Percentiles rank a stretch among this genome's conserved stretches.
Evolutionary conservation across 331 rosid genomes (phyloP).

Genomic region (Malus hybrid): DNA sequence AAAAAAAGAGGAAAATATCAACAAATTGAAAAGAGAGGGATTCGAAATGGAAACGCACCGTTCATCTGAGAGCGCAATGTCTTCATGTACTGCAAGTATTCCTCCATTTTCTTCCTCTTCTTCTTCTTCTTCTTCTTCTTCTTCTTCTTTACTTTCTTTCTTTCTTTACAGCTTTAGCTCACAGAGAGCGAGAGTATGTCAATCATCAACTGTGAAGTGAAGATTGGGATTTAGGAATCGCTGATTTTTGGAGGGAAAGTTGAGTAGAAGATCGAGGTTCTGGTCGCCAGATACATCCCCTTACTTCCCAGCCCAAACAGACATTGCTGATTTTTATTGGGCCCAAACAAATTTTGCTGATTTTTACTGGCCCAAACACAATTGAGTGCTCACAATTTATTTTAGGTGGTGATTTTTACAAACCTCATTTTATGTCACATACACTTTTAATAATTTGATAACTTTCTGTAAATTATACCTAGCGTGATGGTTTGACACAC

Average conservation of each 20-base stretch:
- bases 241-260: constrained; percentile 7
- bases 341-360: not conserved
- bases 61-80: constrained; percentile 83
- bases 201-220: not conserved
- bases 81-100: constrained; percentile 74
- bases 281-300: not conserved
- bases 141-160: too few relatives aligned
- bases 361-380: too few relatives aligned
- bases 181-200: not conserved
- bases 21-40: not conserved
- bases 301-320: too few relatives aligned
- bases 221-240: not conserved
- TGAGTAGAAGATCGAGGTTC: not conserved
- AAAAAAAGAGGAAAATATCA: not conserved
- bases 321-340: too few relatives aligned
- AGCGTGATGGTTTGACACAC: too few relatives aligned
- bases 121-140: not conserved
- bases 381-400: too few relatives aligned
- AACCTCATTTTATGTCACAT: too few relatives aligned
- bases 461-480: too few relatives aligned
- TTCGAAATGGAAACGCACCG: constrained; percentile 32
- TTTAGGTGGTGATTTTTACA: too few relatives aligned
- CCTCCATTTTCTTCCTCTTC: constrained; percentile 47
- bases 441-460: too few relatives aligned
- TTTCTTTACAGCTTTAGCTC: too few relatives aligned